Conservation (phyloP, 2,329 filamentous ascomycete species). For the Fusarium sp. region DNA sequence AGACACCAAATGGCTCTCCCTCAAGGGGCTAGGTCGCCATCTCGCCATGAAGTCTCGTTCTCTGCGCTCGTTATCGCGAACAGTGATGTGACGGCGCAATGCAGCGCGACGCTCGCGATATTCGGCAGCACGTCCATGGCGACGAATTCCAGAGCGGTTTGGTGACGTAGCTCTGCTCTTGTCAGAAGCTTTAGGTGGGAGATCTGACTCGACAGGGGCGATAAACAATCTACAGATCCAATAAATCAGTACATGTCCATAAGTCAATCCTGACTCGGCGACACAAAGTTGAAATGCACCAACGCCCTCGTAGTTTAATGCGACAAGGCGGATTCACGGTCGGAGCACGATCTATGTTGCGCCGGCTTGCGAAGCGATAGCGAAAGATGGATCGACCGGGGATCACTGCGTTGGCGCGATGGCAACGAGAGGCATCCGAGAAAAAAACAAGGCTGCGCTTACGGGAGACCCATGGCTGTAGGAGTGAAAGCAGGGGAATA, state of each 20-base stretch:
- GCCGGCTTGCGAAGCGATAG: constrained; percentile 31
- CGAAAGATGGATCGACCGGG: constrained; percentile 40
- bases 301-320: constrained; percentile 16
- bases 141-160: constrained; percentile 57
- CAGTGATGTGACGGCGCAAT: constrained; percentile 44
- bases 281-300: constrained; percentile 23
- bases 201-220: constrained; percentile 59
- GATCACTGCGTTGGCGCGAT: constrained; percentile 38
- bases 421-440: constrained; percentile 17
- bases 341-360: constrained; percentile 32
- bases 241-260: background rate
- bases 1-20: constrained; percentile 34
- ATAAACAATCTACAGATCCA: constrained; percentile 56
- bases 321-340: constrained; percentile 25
- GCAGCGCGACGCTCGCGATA: constrained; percentile 49
- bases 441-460: constrained; percentile 49
- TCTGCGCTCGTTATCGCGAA: constrained; percentile 34
- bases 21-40: background rate
- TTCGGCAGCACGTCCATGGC: constrained; percentile 46
- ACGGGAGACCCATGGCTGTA: constrained; percentile 60
- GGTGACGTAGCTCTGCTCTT: constrained; percentile 48
- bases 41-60: background rate
- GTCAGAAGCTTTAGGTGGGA: constrained; percentile 50
- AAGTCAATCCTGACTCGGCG: constrained; percentile 28
- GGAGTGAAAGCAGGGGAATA: background rate